Evolutionary conservation across 139 green algal genomes (phyloP).

Genomic region (Chlamydomonas eustigma): DNA sequence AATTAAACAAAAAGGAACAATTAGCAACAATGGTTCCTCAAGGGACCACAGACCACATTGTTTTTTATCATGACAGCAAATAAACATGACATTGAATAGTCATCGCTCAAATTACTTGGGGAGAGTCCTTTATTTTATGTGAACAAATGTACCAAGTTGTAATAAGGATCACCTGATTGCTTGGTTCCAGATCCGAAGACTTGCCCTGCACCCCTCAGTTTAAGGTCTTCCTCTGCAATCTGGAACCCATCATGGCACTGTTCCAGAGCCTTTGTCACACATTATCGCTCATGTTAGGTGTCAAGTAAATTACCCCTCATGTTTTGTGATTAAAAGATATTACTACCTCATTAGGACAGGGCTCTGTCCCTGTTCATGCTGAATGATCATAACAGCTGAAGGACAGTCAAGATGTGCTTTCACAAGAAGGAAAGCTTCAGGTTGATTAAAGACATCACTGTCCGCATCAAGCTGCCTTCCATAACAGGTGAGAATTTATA

Average conservation of each 20-base stretch:
- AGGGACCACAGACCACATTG: not conserved
- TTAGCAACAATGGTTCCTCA: not conserved
- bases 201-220: slow-evolving; percentile 42
- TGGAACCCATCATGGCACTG: slow-evolving; percentile 60
- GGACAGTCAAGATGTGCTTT: too few relatives aligned
- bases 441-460: too few relatives aligned
- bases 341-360: too few relatives aligned
- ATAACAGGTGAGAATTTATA: too few relatives aligned
- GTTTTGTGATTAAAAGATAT: too few relatives aligned
- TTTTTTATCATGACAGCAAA: not conserved
- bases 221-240: slow-evolving; percentile 78
- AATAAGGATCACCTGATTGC: slow-evolving; percentile 15
- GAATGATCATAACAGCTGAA: too few relatives aligned
- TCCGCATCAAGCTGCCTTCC: too few relatives aligned
- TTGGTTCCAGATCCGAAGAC: slow-evolving; percentile 17
- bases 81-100: not conserved
- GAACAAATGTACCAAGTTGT: not conserved
- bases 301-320: too few relatives aligned
- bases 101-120: too few relatives aligned
- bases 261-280: slow-evolving; percentile 47
- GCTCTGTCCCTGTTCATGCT: too few relatives aligned
- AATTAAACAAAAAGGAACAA: not conserved
- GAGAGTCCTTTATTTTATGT: too few relatives aligned
- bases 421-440: too few relatives aligned
- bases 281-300: not conserved